Base-by-base conservation (phyloP, 805 yeast genomes). In the Millerozyma miso region DNA sequence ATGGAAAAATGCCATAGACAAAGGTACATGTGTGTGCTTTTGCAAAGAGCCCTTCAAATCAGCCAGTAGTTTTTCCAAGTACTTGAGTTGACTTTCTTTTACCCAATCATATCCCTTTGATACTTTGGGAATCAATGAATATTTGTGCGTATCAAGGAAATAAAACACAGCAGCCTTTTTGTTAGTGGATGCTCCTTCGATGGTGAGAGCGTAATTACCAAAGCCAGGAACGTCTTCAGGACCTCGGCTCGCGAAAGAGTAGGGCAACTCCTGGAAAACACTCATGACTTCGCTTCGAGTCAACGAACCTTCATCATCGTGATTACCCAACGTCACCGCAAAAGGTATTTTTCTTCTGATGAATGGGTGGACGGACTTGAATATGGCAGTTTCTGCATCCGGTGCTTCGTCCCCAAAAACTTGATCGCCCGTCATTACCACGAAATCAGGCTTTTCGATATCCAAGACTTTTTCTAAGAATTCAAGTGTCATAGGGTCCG, bases 1-100 rank as follows among this genome's bases (percentile, higher is more conserved):
- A 58, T 93, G 99, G 73, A 90, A 86, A 54, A 93, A 91, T 0
- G 95, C 96, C 88, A 93, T 81, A 10, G 88, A 74, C 47, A 87
- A 55, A 32, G 79, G 83, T 3, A 62, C 62, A 14, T 67, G 65
- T 1, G 72, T 47, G 50, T 72, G 71, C 12, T 61, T 48, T 14
- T 65, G 58, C 20, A 59, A 48, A 14, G 59, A 50, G 40, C 55
- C 48, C 37, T 63, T 50, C 32, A 63, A 51, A 14, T 56, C 52
- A 3, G 52, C 62, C 26, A 43, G 47, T 41, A 67, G 55, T 17
- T 59, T 53, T 42, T 71, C 68, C 18, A 87, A 48, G 67, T 77
- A 85, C 3, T 74, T 71, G 50, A 85, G 67, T 60, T 88, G 96
- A 17, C 73, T 64, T 46, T 77, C 81, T 52, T 82, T 85, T 43